These are phyloP conservation scores for Panaeolus cyanescens DNA, from an alignment of 768 basidiomycete species.

Conservation along the genomic window DNA sequence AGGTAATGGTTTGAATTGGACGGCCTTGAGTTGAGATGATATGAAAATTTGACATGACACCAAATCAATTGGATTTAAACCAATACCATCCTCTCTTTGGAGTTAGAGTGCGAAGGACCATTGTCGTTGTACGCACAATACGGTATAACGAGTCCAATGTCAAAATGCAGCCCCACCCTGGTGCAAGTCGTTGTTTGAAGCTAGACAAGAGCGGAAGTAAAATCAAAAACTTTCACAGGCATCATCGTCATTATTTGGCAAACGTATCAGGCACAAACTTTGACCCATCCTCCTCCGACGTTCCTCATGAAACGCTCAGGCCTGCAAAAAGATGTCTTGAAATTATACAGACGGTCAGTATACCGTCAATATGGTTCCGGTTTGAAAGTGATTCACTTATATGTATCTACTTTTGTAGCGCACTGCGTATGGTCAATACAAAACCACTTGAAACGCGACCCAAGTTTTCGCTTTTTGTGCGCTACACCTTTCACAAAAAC, in stretches of 20 bases:
- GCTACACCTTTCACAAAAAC: constrained; percentile 69
- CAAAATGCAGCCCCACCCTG: not conserved
- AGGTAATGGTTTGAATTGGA: not conserved
- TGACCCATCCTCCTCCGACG: constrained; percentile 5
- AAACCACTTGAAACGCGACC: constrained; percentile 63
- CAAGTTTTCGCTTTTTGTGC: constrained; percentile 70
- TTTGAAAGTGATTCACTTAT: not conserved
- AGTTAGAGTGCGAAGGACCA: not conserved
- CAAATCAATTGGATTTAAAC: not conserved
- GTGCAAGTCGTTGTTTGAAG: constrained; percentile 1
- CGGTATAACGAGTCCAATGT: not conserved
- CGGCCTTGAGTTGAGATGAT: not conserved
- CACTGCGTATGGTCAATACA: constrained; percentile 70
- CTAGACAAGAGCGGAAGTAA: not conserved
- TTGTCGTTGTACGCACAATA: not conserved
- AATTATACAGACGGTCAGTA: constrained; percentile 43
- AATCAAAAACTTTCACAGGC: constrained; percentile 6
- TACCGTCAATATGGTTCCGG: not conserved
- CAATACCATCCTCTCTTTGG: too few relatives aligned
- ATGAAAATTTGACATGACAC: not conserved
- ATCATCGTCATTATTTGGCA: constrained; percentile 4
- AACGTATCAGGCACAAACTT: not conserved
- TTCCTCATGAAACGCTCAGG: constrained; percentile 33
- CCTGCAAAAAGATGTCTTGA: constrained; percentile 54
- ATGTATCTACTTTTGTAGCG: constrained; percentile 42